Evolutionary conservation across 208 protist species (phyloP), one percentile per base, ranked within the genome.

Genomic region (Leishmania aethiopica): DNA sequence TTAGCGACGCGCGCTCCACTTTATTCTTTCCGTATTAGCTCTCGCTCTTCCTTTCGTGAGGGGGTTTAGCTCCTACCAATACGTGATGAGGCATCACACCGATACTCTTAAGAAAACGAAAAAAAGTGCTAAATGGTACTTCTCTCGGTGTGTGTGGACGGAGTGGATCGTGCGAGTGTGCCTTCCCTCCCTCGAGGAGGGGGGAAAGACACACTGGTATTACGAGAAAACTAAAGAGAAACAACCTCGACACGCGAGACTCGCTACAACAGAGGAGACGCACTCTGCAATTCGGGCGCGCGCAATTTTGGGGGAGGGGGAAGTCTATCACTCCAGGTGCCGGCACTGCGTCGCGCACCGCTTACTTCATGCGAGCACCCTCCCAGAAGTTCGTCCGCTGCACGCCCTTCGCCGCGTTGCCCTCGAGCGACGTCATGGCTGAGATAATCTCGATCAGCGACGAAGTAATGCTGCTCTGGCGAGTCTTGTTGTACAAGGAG

Each of bases 391-490:
- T 93, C 80, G 77, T 91, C 51, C 93, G 90, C 86, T 90, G 89
- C 55, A 98, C 91, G 28, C 93, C 91, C 88, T 94, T 96, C 6
- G 90, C 91, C 37, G 91, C 71, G 75, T 88, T 95, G 74, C 95
- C 91, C 86, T 95, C 93, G n/a, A 98, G 84, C 66, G 95, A 96
- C 77, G 93, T 96, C 95, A 98, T 97, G 51, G 95, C 94, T 4
- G 92, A 96, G 75, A 98, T 92, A 92, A 98, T 96, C 85, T 98
- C 95, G 73, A 98, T 97, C 32, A 98, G 88, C 19, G 93, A 92
- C 49, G 95, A 93, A 25, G 95, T 98, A 84, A 98, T 98, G 86
- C 90, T 94, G 82, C 89, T 93, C 86, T 98, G 93, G 35, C 95
- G 93, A 32, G 94, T 96, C 88, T 98, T 98, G 86, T 98, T 98